Base-by-base conservation (phyloP, 164 flowering plant species). In the Sextonia rubra region DNA sequence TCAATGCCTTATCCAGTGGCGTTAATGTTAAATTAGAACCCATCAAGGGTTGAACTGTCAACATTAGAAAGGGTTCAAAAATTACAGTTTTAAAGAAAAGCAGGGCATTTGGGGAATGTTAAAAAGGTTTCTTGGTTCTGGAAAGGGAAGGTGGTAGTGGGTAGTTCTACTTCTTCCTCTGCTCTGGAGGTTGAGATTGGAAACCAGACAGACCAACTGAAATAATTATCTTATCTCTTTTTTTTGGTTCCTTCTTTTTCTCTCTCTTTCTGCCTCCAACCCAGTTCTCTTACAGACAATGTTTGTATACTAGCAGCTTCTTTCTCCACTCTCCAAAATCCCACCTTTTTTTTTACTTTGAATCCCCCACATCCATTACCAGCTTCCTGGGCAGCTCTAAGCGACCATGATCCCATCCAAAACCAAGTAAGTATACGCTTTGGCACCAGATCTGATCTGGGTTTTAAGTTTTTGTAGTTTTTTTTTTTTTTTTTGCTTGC, bases 341-440 rank as follows among this genome's bases (percentile, higher is more conserved):
- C 17, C 27, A 25, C 47, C 24, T 12, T 61, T 61, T 61, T 15
- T 61, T 26, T 26, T 55, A n/a, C 6, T 55, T 55, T 15, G 60
- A 61, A 24, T 61, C 64, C 27, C 25, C 27, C 64, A 3, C 24
- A 22, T 22, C 64, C 44, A 64, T 64, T 29, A 27, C 67, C 47
- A 52, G 58, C 58, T 52, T 52, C 58, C n/a, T 4, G 6, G 20
- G 20, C 58, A 32, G 68, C 68, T 65, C 48, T 12, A 52, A 69
- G 29, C 69, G 62, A 73, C 76, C 76, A 80, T 75, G 85, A 79
- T 86, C 80, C 72, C 93, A 29, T 71, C 93, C 15, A 87, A 84
- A 77, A 75, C 90, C 80, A 89, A 81, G 93, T 87, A 77, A 80
- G 88, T 77, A 2, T 64, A 2, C 20, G 69, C 71, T 52, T 29